Conservation (phyloP, 129 eudicot genomes). For the Flaveria trinervia region DNA sequence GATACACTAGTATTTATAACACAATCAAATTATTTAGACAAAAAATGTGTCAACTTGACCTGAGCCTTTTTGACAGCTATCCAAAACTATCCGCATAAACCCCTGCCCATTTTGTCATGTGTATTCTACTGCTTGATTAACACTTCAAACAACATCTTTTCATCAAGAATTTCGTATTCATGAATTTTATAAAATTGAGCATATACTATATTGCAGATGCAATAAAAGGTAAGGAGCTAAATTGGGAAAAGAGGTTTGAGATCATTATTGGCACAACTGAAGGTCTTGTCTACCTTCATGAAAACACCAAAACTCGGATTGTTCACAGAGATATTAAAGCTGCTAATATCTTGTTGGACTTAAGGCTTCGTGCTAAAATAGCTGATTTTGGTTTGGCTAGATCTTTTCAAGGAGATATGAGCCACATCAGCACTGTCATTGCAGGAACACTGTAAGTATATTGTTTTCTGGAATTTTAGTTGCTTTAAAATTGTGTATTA, state of each 20-base stretch:
- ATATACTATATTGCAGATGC: conserved; percentile 44
- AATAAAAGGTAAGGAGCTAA: conserved; percentile 52
- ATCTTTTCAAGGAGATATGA: conserved; percentile 78
- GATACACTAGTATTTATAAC: neutral
- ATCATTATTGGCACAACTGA: conserved; percentile 66
- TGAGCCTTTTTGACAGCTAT: neutral
- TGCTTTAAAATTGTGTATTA: neutral
- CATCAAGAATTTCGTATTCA: neutral
- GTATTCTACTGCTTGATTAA: neutral
- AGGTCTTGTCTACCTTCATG: conserved; percentile 89
- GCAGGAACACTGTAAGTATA: conserved; percentile 77
- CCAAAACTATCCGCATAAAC: neutral
- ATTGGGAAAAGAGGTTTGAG: conserved; percentile 74
- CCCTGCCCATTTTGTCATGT: neutral
- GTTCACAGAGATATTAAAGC: conserved; percentile 86
- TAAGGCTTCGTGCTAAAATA: conserved; percentile 67
- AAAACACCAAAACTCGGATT: conserved; percentile 57
- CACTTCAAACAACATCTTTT: neutral
- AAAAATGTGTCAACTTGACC: neutral
- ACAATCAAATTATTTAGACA: neutral
- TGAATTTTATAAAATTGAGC: neutral
- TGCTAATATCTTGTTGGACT: conserved; percentile 68
- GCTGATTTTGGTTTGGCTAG: conserved; percentile 92
- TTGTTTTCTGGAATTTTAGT: neutral
- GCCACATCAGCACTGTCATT: conserved; percentile 81